phyloP scores from a whole-genome alignment of 768 basidiomycete genomes.

The Dacryopinax primogenitus region DNA sequence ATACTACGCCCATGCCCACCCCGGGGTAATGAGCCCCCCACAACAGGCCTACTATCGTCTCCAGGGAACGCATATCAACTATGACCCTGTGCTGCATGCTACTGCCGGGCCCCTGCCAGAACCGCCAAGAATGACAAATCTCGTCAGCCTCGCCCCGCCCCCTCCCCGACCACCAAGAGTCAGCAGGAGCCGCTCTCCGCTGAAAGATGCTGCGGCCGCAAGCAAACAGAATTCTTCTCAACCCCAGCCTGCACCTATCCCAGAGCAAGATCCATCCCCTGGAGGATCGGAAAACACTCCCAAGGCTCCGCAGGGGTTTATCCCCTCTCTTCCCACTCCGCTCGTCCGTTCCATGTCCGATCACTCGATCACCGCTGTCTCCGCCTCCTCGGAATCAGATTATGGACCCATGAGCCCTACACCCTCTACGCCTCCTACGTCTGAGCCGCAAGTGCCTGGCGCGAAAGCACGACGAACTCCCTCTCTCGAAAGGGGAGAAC shows the following conservation, averaged over 20 bases:
- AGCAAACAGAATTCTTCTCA: background rate
- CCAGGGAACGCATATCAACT: slow-evolving; percentile 14
- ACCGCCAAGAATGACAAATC: slow-evolving; percentile 37
- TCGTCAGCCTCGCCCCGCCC: slow-evolving; percentile 8
- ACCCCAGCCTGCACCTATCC: background rate
- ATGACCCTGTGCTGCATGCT: slow-evolving; percentile 40
- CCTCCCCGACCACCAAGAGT: slow-evolving; percentile 37
- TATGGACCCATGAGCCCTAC: background rate
- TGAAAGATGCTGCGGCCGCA: slow-evolving; percentile 28
- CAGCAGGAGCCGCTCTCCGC: slow-evolving; percentile 15
- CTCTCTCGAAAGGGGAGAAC: background rate
- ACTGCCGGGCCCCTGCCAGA: slow-evolving; percentile 63
- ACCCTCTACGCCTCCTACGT: background rate
- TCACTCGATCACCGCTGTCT: background rate
- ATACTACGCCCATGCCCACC: background rate
- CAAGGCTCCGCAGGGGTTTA: too few relatives aligned
- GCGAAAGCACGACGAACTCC: background rate
- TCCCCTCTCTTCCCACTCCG: background rate
- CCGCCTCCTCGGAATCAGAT: background rate
- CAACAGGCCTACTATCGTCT: slow-evolving; percentile 11
- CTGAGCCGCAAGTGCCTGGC: background rate
- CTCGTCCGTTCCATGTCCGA: background rate
- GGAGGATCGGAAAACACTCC: too few relatives aligned
- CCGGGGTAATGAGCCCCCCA: background rate
- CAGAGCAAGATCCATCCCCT: background rate